A percentile compares a stretch with the other conserved stretches of the same genome.
Conservation (phyloP, 2,329 filamentous ascomycete species). For the Dactylellina leptospora region DNA sequence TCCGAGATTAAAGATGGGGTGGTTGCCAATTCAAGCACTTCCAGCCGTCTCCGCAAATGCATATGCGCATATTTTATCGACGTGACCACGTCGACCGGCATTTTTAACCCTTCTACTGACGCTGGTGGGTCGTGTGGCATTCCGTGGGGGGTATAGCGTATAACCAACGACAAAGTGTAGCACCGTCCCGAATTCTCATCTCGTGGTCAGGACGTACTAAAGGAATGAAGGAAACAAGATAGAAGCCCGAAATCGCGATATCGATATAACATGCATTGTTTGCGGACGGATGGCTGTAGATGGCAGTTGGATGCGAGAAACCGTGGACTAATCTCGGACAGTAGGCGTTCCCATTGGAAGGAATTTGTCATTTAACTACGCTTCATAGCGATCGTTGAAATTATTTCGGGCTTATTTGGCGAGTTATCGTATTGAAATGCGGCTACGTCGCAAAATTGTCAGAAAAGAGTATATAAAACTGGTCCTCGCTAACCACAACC, state of each 20-base stretch:
- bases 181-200: conserved; percentile 11
- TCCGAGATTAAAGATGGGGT: neutral
- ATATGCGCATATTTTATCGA: conserved; percentile 6
- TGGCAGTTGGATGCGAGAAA: neutral
- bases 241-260: conserved; percentile 15
- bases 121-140: neutral
- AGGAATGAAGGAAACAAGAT: neutral
- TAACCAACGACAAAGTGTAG: conserved; percentile 6
- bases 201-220: neutral
- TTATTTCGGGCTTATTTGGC: too few relatives aligned
- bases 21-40: conserved; percentile 3
- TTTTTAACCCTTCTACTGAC: neutral
- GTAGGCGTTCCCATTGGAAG: too few relatives aligned
- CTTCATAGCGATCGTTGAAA: too few relatives aligned
- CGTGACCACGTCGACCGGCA: conserved; percentile 31
- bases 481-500: neutral
- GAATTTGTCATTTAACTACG: too few relatives aligned
- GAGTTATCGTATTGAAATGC: too few relatives aligned
- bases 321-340: too few relatives aligned
- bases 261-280: conserved; percentile 1
- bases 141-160: neutral
- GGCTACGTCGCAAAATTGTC: too few relatives aligned
- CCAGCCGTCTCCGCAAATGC: conserved; percentile 11
- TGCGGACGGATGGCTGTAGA: neutral
- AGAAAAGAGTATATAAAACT: neutral